These are phyloP conservation scores for Aquilaria malaccensis DNA, from an alignment of 345 rosid species.

Conservation along the genomic window DNA sequence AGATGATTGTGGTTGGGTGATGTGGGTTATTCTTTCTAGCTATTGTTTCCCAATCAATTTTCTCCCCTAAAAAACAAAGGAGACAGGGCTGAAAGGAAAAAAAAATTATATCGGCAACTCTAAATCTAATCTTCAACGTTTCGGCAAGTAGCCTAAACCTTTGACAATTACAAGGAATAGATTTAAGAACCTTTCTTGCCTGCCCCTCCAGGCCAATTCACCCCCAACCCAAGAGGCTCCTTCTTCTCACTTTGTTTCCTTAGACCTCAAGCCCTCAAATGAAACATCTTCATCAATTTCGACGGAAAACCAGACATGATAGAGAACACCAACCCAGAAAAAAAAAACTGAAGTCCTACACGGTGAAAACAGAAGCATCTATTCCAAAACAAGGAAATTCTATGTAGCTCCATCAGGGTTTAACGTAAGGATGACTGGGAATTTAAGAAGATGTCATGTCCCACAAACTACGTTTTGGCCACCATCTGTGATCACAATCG, in stretches of 20 bases:
- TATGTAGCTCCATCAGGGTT: constrained; percentile 23
- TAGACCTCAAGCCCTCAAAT: constrained; percentile 46
- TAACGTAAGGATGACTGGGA: constrained; percentile 32
- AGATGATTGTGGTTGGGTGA: no score
- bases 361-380: constrained; percentile 35
- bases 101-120: constrained; percentile 25
- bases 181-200: background rate
- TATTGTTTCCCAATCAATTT: no score
- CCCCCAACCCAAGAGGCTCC: constrained; percentile 23
- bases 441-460: constrained; percentile 28
- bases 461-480: constrained; percentile 31
- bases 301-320: constrained; percentile 15
- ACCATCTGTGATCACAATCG: constrained; percentile 26
- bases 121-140: constrained; percentile 33
- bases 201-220: constrained; percentile 18
- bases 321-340: constrained; percentile 23
- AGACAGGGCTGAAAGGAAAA: background rate
- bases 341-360: constrained; percentile 35
- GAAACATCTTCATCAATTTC: constrained; percentile 12
- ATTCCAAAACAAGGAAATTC: constrained; percentile 42
- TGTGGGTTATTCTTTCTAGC: no score
- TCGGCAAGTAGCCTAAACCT: constrained; percentile 20
- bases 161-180: constrained; percentile 19
- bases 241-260: constrained; percentile 19
- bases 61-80: no score